Percentiles rank a stretch among this genome's conserved stretches.
These are phyloP conservation scores for Dactylonectria macrodidyma DNA, from an alignment of 2,329 filamentous ascomycete species.

Conservation along the genomic window DNA sequence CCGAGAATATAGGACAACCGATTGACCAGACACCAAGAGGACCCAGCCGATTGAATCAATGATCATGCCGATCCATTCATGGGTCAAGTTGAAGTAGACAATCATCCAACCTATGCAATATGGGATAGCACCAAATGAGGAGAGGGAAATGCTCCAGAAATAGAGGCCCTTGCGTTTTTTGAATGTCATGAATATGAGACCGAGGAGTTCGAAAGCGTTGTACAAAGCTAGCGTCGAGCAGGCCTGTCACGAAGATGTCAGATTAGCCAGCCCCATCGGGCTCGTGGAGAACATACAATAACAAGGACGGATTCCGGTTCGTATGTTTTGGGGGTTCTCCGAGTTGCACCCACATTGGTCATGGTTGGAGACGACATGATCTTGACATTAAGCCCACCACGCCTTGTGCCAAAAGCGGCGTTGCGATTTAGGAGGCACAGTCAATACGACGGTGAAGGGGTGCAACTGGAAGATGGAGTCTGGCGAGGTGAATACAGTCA, in stretches of 20 bases:
- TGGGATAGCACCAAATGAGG: slow-evolving; percentile 48
- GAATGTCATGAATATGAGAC: slow-evolving; percentile 50
- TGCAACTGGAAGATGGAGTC: background rate
- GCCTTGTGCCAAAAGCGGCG: background rate
- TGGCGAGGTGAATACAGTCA: background rate
- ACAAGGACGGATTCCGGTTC: background rate
- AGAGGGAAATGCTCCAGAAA: slow-evolving; percentile 53
- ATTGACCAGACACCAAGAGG: slow-evolving; percentile 72
- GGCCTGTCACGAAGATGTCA: background rate
- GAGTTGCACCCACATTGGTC: background rate
- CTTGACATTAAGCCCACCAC: background rate
- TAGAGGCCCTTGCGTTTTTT: slow-evolving; percentile 48
- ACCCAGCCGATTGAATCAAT: slow-evolving; percentile 46
- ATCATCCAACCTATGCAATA: slow-evolving; percentile 62
- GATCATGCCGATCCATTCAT: slow-evolving; percentile 29
- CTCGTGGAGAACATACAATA: background rate
- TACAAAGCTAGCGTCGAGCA: slow-evolving; percentile 21
- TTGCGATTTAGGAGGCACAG: background rate
- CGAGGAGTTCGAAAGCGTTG: slow-evolving; percentile 48
- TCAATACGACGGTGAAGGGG: background rate
- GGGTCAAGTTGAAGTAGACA: slow-evolving; percentile 48
- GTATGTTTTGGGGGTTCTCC: background rate
- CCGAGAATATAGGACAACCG: slow-evolving; percentile 73
- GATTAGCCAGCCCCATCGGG: background rate
- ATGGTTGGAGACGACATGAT: background rate